Conservation (phyloP, 768 basidiomycete genomes). For the Phylloporus rhodoxanthus region DNA sequence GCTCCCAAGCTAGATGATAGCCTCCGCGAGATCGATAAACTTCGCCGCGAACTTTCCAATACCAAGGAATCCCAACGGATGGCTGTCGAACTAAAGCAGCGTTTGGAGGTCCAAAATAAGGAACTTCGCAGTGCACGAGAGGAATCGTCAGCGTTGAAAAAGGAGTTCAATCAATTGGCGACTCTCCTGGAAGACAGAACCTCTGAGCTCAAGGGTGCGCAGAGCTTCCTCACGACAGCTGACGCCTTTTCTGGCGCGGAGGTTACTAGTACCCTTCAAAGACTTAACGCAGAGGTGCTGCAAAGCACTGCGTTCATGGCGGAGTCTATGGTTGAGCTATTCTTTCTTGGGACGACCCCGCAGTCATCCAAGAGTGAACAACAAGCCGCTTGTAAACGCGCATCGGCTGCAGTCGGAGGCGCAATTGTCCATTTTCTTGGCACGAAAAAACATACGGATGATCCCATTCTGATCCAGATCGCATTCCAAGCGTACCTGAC, state of each 20-base stretch:
- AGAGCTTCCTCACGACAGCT: conserved; percentile 40
- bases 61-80: conserved; percentile 10
- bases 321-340: conserved; percentile 42
- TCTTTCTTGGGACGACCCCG: conserved; percentile 21
- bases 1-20: conserved; percentile 16
- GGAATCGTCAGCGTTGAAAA: conserved; percentile 25
- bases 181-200: conserved; percentile 37
- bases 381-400: conserved; percentile 19
- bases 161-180: conserved; percentile 24
- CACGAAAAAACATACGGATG: conserved; percentile 27
- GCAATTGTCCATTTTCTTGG: conserved; percentile 24
- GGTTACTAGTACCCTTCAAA: conserved; percentile 38
- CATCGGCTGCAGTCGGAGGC: conserved; percentile 17
- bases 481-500: conserved; percentile 31
- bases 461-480: conserved; percentile 34
- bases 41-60: conserved; percentile 13
- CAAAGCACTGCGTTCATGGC: conserved; percentile 45
- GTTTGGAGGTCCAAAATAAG: conserved; percentile 15
- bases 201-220: conserved; percentile 40
- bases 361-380: conserved; percentile 19
- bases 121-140: conserved; percentile 21
- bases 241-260: conserved; percentile 43
- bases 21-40: conserved; percentile 13
- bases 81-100: conserved; percentile 13
- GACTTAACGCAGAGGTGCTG: conserved; percentile 43